Evolutionary conservation across 1,284 basidiomycete species (phyloP), one percentile per base, ranked within the genome.

Genomic region (Ustilago crameri): DNA sequence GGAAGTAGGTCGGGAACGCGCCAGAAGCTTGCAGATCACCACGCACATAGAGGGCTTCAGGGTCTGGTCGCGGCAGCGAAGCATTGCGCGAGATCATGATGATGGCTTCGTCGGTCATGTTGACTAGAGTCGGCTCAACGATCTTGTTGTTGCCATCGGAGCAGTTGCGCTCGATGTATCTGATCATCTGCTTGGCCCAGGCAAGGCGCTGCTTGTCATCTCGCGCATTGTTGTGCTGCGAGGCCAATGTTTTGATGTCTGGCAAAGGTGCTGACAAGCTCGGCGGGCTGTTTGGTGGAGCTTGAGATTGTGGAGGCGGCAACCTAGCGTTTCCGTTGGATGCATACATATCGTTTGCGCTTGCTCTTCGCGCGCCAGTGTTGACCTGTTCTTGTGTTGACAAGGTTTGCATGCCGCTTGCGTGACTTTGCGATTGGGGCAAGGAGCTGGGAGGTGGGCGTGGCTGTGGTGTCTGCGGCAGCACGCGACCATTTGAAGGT

Each of bases 121-220:
- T 85, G 17, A 86, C 84, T 8, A 93, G 86, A 9, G 86, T 85
- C 0, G 88, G 87, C 72, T 93, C 91, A 20, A 86, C 82, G 75
- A 93, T 88, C 53, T 64, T 74, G 51, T 64, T 74, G 51, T 49
- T 73, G 27, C 56, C 66, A 35, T 71, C 74, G 17, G 61, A 47
- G 26, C 64, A 74, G 65, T 66, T 82, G 38, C 78, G 74, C 65
- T 93, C 90, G 66, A 92, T 89, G 66, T 92, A 89, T 76, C 89
- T 88, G 74, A 94, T 84, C 51, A 94, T 90, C 68, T 93, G 91
- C 43, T 90, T 87, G 5, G 88, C 87, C 93, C 93, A 95, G 18
- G 87, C 85, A 17, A 94, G 83, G 70, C 89, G 88, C 47, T 88
- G 85, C 0, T 85, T 78, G 0, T 89, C 88, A 75, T 90, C 89